Evolutionary conservation across 176 grass and related monocot genomes (phyloP), one percentile per base, ranked within the genome.

Genomic region (Oryza coarctata): DNA sequence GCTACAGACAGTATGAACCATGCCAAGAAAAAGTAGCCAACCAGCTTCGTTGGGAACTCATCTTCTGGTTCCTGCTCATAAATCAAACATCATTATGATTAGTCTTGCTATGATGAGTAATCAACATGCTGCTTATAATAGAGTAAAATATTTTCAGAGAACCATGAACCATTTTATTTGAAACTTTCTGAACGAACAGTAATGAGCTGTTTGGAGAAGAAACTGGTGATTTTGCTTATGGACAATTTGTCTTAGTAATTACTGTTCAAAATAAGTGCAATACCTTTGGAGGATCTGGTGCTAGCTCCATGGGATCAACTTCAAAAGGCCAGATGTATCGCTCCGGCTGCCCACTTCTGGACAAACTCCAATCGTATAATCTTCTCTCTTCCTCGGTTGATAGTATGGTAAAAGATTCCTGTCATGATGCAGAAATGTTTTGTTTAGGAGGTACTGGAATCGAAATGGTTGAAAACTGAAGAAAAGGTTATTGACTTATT

Each of bases 351-450:
- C 88, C 86, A 76, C 82, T 95, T 86, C 90, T 93, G 78, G 88
- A 77, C 86, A 98, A 93, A 74, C 95, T 98, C 95, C 92, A 98
- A 66, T 98, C 90, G 6, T 98, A 98, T 44, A 98, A 84, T 84
- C 95, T 89, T 85, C 92, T 91, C 80, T 98, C 92, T 79, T 95
- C 88, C 38, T 93, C 89, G 10, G 77, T 92, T 39, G 92, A 94
- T 39, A 98, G 87, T 80, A 95, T 84, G 26, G 64, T 83, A 85
- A 94, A 93, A 63, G 95, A 91, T 88, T 98, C 95, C 95, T 98
- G 65, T 60, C 58, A 61, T 76, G 6, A 25, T 72, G 73, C 52
- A 65, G 14, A 43, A 36, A 83, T 73, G 35, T 36, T 40, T 34
- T 43, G 66, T 50, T 44, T 35, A 74, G 44, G 17, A 82, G 30